Conservation (phyloP, 768 basidiomycete genomes). For the Boletus reticuloceps region DNA sequence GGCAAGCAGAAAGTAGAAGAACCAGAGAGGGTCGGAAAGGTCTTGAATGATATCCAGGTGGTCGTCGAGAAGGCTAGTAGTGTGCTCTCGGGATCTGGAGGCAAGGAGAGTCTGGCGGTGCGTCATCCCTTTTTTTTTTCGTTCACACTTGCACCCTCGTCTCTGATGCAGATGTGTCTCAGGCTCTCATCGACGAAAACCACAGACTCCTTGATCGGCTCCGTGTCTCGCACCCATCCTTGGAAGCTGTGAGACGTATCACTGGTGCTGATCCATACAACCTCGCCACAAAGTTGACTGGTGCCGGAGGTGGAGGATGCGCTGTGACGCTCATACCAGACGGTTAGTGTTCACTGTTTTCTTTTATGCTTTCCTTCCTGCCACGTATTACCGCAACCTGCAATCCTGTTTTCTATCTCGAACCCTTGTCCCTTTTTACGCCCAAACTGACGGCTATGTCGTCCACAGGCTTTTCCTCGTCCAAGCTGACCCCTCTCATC, state of each 20-base stretch:
- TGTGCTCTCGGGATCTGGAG: conserved; percentile 57
- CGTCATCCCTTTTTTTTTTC: conserved; percentile 31
- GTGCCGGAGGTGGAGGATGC: conserved; percentile 98
- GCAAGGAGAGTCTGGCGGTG: conserved; percentile 45
- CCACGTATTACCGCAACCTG: neutral
- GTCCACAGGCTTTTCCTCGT: conserved; percentile 64
- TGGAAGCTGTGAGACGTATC: conserved; percentile 78
- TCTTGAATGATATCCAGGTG: conserved; percentile 77
- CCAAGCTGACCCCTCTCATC: conserved; percentile 56
- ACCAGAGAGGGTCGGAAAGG: conserved; percentile 78
- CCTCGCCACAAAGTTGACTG: conserved; percentile 92
- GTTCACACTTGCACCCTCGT: neutral
- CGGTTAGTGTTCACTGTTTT: conserved; percentile 46
- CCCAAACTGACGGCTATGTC: neutral
- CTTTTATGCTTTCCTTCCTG: neutral
- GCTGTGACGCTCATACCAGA: conserved; percentile 94
- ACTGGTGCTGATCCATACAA: conserved; percentile 62
- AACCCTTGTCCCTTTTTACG: neutral
- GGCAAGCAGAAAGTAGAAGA: conserved; percentile 71
- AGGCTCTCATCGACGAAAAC: conserved; percentile 88
- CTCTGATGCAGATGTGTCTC: conserved; percentile 1
- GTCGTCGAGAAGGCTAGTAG: conserved; percentile 82
- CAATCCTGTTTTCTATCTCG: neutral
- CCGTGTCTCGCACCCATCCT: conserved; percentile 85
- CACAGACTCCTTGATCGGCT: conserved; percentile 80